Evolutionary conservation across 129 eudicot species (phyloP), one percentile per base, ranked within the genome.

Genomic region (Deinandra increscens): DNA sequence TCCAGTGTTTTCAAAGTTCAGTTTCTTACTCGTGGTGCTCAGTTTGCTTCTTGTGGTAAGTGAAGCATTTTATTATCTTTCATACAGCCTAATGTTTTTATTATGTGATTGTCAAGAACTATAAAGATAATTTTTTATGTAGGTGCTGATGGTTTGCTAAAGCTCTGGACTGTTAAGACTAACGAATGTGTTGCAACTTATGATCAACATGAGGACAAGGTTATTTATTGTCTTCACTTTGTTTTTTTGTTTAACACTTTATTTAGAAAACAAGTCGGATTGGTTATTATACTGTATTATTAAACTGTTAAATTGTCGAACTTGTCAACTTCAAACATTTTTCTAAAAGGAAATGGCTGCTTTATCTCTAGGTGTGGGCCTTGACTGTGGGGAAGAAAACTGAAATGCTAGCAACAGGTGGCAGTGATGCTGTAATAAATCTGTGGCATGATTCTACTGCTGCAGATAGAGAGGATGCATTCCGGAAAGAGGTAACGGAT

Each of bases 381-480:
- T 67, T 93, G 81, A 83, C 96, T 41, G 81, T 93, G 73, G 98
- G 98, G 56, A 89, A 85, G 85, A 83, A 83, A 68, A 93, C 98
- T 48, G 98, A 93, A 78, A 83, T 93, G 90, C 84, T 93, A 81
- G 97, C 92, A 39, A 93, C 99, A 18, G 97, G 99, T 66, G 97
- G 97, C 48, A 75, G 90, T 80, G 99, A 93, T 82, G 95, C 99
- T 14, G 83, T 89, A 15, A 84, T 93, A 13, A 93, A 83, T 71
- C 64, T 93, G 69, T 93, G 99, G 99, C 91, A 93, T 59, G 99
- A 93, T 72, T 86, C 90, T 29, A 93, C 99, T 20, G 88, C 90
- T 70, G 80, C 86, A 36, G 99, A 93, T 37, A 87, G 85, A 71
- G 99, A 85, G 76, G 99, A 89, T 66, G 97, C 82, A 5, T 87